Percentiles rank a stretch among this genome's conserved stretches.
These are phyloP conservation scores for Amanita subjunquillea DNA, from an alignment of 768 basidiomycete genomes.

Conservation along the genomic window DNA sequence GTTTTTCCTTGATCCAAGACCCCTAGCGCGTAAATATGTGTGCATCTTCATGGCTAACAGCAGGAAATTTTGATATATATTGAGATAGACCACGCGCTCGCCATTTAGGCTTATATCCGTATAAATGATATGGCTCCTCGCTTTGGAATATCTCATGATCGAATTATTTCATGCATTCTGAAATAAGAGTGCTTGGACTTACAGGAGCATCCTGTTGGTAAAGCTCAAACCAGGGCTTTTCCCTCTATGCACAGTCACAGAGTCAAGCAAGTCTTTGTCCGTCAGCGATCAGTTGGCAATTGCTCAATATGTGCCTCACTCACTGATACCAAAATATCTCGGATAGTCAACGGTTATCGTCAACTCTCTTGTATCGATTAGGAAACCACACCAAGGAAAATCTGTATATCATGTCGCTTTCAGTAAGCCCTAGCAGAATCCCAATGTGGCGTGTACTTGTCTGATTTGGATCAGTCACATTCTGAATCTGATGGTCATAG, in stretches of 20 bases:
- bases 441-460: slow-evolving; percentile 18
- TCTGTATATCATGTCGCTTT: slow-evolving; percentile 28
- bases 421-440: neutral
- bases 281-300: neutral
- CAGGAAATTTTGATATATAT: slow-evolving; percentile 81
- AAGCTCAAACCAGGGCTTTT: slow-evolving; percentile 59
- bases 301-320: slow-evolving; percentile 11
- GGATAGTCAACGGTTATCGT: slow-evolving; percentile 75
- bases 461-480: slow-evolving; percentile 37
- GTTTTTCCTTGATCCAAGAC: slow-evolving; percentile 30
- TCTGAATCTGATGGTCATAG: slow-evolving; percentile 39
- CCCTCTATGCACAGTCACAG: slow-evolving; percentile 61
- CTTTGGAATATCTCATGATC: slow-evolving; percentile 48
- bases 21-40: slow-evolving; percentile 63
- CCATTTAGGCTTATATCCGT: slow-evolving; percentile 66
- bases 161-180: neutral
- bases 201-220: slow-evolving; percentile 68
- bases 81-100: slow-evolving; percentile 50
- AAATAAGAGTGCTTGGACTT: slow-evolving; percentile 13
- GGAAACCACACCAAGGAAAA: slow-evolving; percentile 91
- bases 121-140: slow-evolving; percentile 73
- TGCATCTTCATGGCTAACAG: slow-evolving; percentile 83
- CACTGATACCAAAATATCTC: slow-evolving; percentile 54
- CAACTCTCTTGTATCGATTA: slow-evolving; percentile 67
- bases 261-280: slow-evolving; percentile 48